Conservation (phyloP, 2,329 filamentous ascomycete genomes). For the Aspergillus amoenus region DNA sequence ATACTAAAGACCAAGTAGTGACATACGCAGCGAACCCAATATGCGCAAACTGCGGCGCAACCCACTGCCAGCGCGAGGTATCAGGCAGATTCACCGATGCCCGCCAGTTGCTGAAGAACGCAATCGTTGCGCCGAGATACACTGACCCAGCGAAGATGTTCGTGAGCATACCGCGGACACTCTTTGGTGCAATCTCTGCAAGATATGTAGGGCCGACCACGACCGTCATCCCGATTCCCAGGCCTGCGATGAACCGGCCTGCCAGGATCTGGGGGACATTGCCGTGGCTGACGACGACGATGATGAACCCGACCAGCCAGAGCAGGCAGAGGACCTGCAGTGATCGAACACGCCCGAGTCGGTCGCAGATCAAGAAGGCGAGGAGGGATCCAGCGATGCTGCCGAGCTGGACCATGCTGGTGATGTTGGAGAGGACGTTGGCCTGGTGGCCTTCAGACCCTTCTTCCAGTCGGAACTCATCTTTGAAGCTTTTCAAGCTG, state of each 20-base stretch:
- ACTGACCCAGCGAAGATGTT: conserved; percentile 70
- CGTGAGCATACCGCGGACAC: conserved; percentile 69
- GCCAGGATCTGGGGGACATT: conserved; percentile 17
- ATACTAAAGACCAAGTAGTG: conserved; percentile 5
- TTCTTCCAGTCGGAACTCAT: conserved; percentile 56
- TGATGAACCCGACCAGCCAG: conserved; percentile 40
- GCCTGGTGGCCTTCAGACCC: conserved; percentile 57
- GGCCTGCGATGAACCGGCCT: no score
- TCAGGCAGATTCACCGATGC: background rate
- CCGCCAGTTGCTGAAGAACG: background rate
- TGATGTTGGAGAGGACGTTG: conserved; percentile 73
- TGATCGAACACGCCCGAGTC: conserved; percentile 45
- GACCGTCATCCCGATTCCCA: no score
- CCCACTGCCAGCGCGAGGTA: background rate
- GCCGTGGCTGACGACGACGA: conserved; percentile 45
- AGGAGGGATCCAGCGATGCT: conserved; percentile 69
- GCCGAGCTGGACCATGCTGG: conserved; percentile 78
- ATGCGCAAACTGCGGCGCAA: background rate
- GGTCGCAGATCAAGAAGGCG: conserved; percentile 49
- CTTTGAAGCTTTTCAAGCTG: conserved; percentile 66
- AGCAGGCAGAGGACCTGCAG: conserved; percentile 42
- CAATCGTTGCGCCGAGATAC: conserved; percentile 58
- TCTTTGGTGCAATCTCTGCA: background rate
- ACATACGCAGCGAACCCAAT: conserved; percentile 47
- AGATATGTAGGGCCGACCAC: no score